Conservation (phyloP, 1,284 basidiomycete species). For the Polyporus tsugae region DNA sequence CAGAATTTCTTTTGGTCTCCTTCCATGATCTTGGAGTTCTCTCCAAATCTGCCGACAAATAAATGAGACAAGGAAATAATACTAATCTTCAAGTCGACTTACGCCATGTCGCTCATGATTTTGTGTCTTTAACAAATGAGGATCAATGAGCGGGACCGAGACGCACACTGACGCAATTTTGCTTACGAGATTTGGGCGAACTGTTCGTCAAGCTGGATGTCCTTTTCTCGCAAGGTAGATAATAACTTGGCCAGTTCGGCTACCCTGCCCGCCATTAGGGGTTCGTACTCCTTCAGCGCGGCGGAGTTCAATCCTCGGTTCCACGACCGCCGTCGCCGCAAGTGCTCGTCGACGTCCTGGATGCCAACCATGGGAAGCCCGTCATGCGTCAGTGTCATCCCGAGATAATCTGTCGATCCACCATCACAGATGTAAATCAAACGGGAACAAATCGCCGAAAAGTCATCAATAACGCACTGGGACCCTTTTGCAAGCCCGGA, state of each 20-base stretch:
- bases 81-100: background rate
- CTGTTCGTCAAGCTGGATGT: slow-evolving; percentile 10
- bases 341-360: slow-evolving; percentile 12
- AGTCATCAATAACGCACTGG: background rate
- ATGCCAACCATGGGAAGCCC: slow-evolving; percentile 27
- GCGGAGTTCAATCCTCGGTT: slow-evolving; percentile 15
- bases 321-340: slow-evolving; percentile 18
- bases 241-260: slow-evolving; percentile 13
- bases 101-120: slow-evolving; percentile 24
- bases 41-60: slow-evolving; percentile 45
- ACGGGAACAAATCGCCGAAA: background rate
- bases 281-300: slow-evolving; percentile 21
- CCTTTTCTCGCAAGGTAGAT: background rate
- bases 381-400: slow-evolving; percentile 5
- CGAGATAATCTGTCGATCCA: slow-evolving; percentile 2
- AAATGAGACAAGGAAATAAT: slow-evolving; percentile 51
- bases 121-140: background rate
- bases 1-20: slow-evolving; percentile 5
- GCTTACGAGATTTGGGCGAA: slow-evolving; percentile 22
- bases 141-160: background rate
- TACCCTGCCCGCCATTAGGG: slow-evolving; percentile 4
- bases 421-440: background rate
- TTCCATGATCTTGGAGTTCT: slow-evolving; percentile 5
- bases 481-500: slow-evolving; percentile 19
- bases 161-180: background rate